phyloP scores from a whole-genome alignment of 371 early-diverging fungal species.

The Vairimorpha ceranae region DNA sequence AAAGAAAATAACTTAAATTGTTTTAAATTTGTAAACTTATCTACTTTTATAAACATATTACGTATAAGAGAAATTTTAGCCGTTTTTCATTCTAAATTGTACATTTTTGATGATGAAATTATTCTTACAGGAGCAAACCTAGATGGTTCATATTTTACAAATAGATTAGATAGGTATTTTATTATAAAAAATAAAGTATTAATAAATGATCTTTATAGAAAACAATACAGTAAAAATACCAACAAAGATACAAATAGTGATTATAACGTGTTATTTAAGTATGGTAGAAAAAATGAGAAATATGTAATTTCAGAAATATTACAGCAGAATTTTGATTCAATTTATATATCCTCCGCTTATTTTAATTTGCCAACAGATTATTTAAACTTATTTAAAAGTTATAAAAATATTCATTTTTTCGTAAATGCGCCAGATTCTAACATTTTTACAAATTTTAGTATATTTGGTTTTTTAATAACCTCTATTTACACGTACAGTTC shows the following conservation, averaged over 20 bases:
- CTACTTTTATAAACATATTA: constrained; percentile 2
- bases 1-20: neutral
- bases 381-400: constrained; percentile 24
- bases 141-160: constrained; percentile 37
- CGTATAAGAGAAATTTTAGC: constrained; percentile 34
- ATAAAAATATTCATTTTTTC: constrained; percentile 14
- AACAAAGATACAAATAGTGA: neutral
- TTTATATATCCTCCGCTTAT: constrained; percentile 48
- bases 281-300: constrained; percentile 22
- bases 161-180: constrained; percentile 47
- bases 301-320: constrained; percentile 18
- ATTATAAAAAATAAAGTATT: neutral
- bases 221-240: neutral
- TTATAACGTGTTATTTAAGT: neutral
- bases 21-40: constrained; percentile 1
- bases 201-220: neutral
- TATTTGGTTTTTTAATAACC: constrained; percentile 21
- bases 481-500: constrained; percentile 34
- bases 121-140: constrained; percentile 55
- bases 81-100: constrained; percentile 48
- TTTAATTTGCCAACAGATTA: constrained; percentile 46
- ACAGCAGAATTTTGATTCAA: constrained; percentile 5
- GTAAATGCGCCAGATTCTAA: constrained; percentile 23
- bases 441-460: constrained; percentile 33
- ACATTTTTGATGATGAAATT: constrained; percentile 44